Base-by-base conservation (phyloP, 495 filamentous ascomycete genomes). In the Daldinia bambusicola region DNA sequence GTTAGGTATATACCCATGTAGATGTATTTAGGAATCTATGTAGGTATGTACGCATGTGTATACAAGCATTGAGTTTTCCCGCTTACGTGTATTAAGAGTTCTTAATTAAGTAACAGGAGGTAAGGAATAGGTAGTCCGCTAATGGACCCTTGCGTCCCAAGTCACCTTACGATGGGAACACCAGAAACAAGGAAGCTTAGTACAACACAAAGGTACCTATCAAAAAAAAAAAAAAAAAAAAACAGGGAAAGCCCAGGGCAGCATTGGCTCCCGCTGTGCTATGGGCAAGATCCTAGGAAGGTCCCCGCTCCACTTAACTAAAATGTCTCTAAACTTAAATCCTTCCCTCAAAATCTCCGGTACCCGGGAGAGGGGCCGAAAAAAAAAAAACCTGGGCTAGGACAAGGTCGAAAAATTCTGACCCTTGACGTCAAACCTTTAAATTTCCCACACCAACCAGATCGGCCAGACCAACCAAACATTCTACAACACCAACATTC, bases 371-470 rank as follows among this genome's bases (percentile, higher is more conserved):
- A 57, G 63, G 53, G 37, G 4, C 53, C 58, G 61, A 51, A n/a
- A n/a, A 26, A 26, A 26, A 26, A 41, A 48, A 48, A 48, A 48
- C 43, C 8, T 53, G 26, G 51, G 14, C 26, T 53, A 32, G 32
- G 38, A 31, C 22, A 60, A 38, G 56, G 56, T 60, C 38, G 6
- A 41, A 60, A 41, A 1, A 43, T 30, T 34, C 22, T 18, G 26
- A 48, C 69, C 69, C 69, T 68, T 72, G 69, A 67, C 48, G 31
- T 55, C 38, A 34, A 38, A 55, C n/a, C 41, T 67, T n/a, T 6
- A 56, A 52, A 60, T 67, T 63, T 72, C 22, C 69, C 69, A 72
- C 69, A 72, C 69, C 69, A 71, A 32, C 37, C 16, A 34, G n/a
- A 52, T n/a, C n/a, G 4, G 10, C 37, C 30, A 16, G n/a, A n/a